Evolutionary conservation across 371 early-diverging fungal genomes (phyloP).

Genomic region (Actinomortierella wolfii): DNA sequence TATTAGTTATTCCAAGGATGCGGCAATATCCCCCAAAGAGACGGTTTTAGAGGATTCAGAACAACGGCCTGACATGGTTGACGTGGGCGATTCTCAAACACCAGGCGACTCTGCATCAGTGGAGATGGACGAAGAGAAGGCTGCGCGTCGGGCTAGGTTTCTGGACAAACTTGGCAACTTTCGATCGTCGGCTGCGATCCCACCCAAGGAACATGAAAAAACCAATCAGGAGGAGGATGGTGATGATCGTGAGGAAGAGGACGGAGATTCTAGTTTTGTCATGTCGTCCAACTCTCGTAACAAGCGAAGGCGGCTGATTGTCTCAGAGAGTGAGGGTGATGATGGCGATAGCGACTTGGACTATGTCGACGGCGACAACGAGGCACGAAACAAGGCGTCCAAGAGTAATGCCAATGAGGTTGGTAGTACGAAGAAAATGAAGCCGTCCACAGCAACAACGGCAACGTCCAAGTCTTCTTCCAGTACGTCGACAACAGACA

Average conservation of each 20-base stretch:
- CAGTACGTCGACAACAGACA: background rate
- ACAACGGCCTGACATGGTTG: too few relatives aligned
- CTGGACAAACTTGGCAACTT: slow-evolving; percentile 24
- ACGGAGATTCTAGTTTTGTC: too few relatives aligned
- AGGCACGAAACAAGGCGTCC: background rate
- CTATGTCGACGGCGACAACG: slow-evolving; percentile 1
- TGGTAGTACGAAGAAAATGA: background rate
- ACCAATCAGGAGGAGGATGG: background rate
- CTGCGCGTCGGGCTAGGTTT: slow-evolving; percentile 16
- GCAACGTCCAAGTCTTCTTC: background rate
- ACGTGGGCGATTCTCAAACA: too few relatives aligned
- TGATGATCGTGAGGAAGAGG: background rate
- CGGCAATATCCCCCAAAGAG: too few relatives aligned
- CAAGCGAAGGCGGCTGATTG: slow-evolving; percentile 8
- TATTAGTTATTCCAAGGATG: too few relatives aligned
- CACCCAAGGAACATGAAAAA: background rate
- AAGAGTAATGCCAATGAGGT: background rate
- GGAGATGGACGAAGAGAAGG: slow-evolving; percentile 2
- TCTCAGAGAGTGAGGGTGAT: slow-evolving; percentile 24
- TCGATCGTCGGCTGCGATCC: background rate
- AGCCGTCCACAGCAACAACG: background rate
- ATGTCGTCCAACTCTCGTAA: background rate
- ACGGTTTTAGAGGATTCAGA: too few relatives aligned
- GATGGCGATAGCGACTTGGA: slow-evolving; percentile 1
- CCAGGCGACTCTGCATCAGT: too few relatives aligned